Evolutionary conservation across 257 asterid species (phyloP).

Genomic region (Lithospermum erythrorhizon): DNA sequence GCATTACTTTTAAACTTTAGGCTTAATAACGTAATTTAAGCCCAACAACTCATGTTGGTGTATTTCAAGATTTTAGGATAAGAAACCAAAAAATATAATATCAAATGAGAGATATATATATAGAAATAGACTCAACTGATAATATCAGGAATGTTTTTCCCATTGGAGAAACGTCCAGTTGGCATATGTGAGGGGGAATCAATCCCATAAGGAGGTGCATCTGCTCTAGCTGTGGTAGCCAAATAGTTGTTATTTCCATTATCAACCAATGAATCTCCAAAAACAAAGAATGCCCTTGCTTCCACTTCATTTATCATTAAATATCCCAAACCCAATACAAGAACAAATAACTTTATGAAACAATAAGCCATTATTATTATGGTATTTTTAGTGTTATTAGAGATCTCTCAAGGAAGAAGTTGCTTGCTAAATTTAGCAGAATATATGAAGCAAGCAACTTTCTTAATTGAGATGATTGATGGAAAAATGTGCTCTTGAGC

Average conservation of each 20-base stretch:
- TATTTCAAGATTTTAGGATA: no score
- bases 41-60: no score
- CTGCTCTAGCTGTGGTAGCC: conserved; percentile 65
- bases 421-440: background rate
- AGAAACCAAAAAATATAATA: no score
- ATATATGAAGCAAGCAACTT: background rate
- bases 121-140: conserved; percentile 47
- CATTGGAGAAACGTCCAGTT: conserved; percentile 73
- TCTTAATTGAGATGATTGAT: background rate
- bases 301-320: background rate
- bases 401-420: no score
- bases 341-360: background rate
- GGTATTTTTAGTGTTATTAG: no score
- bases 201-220: conserved; percentile 65
- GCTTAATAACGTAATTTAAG: no score
- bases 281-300: conserved; percentile 48
- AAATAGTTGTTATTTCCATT: conserved; percentile 63
- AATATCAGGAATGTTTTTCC: conserved; percentile 60
- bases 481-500: background rate
- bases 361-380: background rate
- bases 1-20: no score
- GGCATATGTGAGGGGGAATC: conserved; percentile 58
- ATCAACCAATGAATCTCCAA: conserved; percentile 74
- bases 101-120: background rate
- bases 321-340: background rate